Percentiles rank a stretch among this genome's conserved stretches.
Evolutionary conservation across 345 rosid species (phyloP).

Genomic region (Linum lewisii): DNA sequence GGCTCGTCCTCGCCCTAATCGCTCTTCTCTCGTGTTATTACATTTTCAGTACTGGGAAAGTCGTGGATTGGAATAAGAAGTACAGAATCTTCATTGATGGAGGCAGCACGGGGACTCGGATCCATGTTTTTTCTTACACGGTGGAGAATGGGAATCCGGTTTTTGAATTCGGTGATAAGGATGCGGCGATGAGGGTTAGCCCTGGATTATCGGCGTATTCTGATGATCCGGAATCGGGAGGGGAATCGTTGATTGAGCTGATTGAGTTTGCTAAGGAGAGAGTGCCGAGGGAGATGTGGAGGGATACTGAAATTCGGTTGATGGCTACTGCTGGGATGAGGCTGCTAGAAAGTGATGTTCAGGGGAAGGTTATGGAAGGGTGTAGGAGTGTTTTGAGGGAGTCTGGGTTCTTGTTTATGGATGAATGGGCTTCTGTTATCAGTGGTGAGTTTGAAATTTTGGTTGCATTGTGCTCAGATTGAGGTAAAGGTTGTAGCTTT

Average conservation of each 20-base stretch:
- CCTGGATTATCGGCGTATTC: conserved; percentile 79
- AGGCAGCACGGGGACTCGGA: conserved; percentile 80
- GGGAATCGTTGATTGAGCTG: conserved; percentile 46
- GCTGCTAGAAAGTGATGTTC: conserved; percentile 43
- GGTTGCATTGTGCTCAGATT: neutral
- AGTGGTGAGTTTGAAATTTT: conserved; percentile 34
- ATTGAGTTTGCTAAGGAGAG: conserved; percentile 50
- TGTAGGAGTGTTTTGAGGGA: conserved; percentile 42
- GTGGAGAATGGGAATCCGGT: conserved; percentile 23
- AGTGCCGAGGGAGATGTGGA: conserved; percentile 48
- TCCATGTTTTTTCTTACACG: conserved; percentile 48
- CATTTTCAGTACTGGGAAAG: conserved; percentile 13
- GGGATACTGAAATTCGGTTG: conserved; percentile 64
- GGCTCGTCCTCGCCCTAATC: conserved; percentile 17
- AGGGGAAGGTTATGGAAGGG: conserved; percentile 44
- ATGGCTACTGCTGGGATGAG: conserved; percentile 98
- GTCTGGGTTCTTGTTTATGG: conserved; percentile 57
- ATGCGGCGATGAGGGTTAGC: conserved; percentile 46
- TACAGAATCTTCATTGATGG: conserved; percentile 64
- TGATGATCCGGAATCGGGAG: conserved; percentile 42
- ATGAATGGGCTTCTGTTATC: conserved; percentile 79
- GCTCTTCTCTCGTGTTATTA: conserved; percentile 20
- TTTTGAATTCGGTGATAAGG: conserved; percentile 37
- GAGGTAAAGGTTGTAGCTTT: neutral
- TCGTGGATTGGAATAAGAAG: neutral